Evolutionary conservation across 2,329 filamentous ascomycete genomes (phyloP).

Genomic region (Alternaria gaisen): DNA sequence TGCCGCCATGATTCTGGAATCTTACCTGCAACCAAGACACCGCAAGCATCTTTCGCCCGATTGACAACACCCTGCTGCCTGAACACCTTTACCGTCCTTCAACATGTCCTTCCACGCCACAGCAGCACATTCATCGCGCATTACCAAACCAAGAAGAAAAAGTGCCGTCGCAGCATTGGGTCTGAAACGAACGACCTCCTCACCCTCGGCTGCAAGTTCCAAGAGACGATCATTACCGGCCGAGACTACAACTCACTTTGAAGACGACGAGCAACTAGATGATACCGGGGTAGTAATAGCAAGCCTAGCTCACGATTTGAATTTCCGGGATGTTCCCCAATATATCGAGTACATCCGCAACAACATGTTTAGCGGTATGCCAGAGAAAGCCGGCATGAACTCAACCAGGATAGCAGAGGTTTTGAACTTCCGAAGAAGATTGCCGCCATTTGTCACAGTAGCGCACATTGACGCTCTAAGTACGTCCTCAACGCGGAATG

Average conservation of each 20-base stretch:
- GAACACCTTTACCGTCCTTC: background rate
- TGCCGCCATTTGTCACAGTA: slow-evolving; percentile 72
- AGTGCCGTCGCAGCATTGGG: slow-evolving; percentile 37
- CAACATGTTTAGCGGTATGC: slow-evolving; percentile 71
- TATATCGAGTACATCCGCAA: slow-evolving; percentile 68
- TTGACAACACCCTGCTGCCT: slow-evolving; percentile 12
- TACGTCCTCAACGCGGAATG: slow-evolving; percentile 68
- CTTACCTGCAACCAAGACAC: background rate
- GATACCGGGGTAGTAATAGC: slow-evolving; percentile 65
- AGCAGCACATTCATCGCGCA: slow-evolving; percentile 43
- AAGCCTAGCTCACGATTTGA: slow-evolving; percentile 64
- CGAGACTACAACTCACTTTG: slow-evolving; percentile 34
- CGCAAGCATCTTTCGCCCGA: slow-evolving; percentile 7
- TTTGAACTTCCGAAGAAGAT: slow-evolving; percentile 65
- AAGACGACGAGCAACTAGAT: slow-evolving; percentile 60
- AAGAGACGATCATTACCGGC: slow-evolving; percentile 40
- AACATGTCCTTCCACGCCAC: slow-evolving; percentile 43
- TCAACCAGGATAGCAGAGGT: slow-evolving; percentile 70
- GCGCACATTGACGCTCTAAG: slow-evolving; percentile 73
- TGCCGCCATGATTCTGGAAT: slow-evolving; percentile 26
- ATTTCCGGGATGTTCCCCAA: slow-evolving; percentile 69
- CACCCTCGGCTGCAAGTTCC: slow-evolving; percentile 49
- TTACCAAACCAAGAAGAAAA: slow-evolving; percentile 36
- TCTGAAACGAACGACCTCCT: slow-evolving; percentile 45
- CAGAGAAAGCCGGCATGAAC: slow-evolving; percentile 68